Evolutionary conservation across 768 basidiomycete genomes (phyloP).

Genomic region (Trametes sanguinea): DNA sequence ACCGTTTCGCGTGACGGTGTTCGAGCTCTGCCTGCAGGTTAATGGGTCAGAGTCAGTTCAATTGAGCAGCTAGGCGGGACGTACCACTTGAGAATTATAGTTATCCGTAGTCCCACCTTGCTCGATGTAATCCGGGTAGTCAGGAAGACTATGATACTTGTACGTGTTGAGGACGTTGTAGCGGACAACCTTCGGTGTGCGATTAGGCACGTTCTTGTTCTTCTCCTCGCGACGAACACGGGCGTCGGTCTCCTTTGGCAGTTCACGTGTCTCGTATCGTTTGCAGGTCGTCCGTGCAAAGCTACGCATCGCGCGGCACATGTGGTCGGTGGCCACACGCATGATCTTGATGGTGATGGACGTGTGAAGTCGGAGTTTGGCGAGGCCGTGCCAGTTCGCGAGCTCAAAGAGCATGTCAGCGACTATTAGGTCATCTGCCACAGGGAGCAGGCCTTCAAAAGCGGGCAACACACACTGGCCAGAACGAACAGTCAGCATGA

Average conservation of each 20-base stretch:
- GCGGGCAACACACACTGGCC: constrained; percentile 32
- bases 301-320: neutral
- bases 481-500: neutral
- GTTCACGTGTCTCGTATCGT: neutral
- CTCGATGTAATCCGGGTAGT: constrained; percentile 21
- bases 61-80: neutral
- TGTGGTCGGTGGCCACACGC: neutral
- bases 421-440: constrained; percentile 26
- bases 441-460: constrained; percentile 37
- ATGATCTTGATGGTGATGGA: constrained; percentile 34
- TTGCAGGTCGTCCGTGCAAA: constrained; percentile 2
- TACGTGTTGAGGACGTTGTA: constrained; percentile 27
- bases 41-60: neutral
- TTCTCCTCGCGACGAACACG: neutral
- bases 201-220: neutral
- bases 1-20: constrained; percentile 39
- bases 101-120: constrained; percentile 28
- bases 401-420: constrained; percentile 37
- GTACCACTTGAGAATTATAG: constrained; percentile 30
- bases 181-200: neutral
- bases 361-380: constrained; percentile 44
- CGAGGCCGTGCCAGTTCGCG: constrained; percentile 41
- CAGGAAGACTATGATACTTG: constrained; percentile 31
- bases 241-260: constrained; percentile 3
- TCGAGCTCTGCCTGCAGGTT: constrained; percentile 38